Evolutionary conservation across 306 rosid genomes (phyloP), one percentile per base, ranked within the genome.

Genomic region (Adenanthera pavonina): DNA sequence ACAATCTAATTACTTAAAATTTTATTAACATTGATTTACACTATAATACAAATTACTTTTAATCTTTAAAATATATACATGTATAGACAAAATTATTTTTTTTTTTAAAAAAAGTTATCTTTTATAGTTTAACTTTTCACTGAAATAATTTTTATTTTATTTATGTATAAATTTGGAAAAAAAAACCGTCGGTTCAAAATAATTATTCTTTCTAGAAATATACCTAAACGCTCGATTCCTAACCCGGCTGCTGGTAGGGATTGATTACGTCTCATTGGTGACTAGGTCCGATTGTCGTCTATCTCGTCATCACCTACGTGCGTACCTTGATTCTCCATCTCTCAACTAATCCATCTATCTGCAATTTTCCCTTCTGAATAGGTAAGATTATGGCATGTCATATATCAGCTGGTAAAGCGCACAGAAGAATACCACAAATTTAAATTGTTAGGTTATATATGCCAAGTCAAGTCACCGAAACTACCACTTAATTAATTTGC

Each of bases 401-500:
- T 25, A 25, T 25, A 25, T 25, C 30, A 25, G 30, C 30, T 25
- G 30, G 30, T 25, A 25, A 25, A 25, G 30, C 30, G 30, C 30
- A 25, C 30, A 25, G 30, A 25, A 25, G 30, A 25, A 25, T 25
- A 25, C 30, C 30, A 25, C 30, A 46, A 8, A 62, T n/a, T 56
- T 7, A 30, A 60, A 46, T 8, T 1, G 3, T 61, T 33, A 4
- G 0, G 5, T 33, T 5, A 33, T 12, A 4, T 61, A 17, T 0
- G 49, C 38, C 2, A 12, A 38, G 68, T 61, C 43, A 61, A 61
- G 17, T 72, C 79, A 74, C 47, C 62, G 67, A 51, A 81, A 48
- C 6, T 62, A 81, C 48, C 48, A 12, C 19, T 54, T 25, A 35
- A 38, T 51, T 16, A 40, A 25, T 25, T 25, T 25, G 12, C 33